Evolutionary conservation across 768 basidiomycete species (phyloP), one percentile per base, ranked within the genome.

Genomic region (Suillus lakei): DNA sequence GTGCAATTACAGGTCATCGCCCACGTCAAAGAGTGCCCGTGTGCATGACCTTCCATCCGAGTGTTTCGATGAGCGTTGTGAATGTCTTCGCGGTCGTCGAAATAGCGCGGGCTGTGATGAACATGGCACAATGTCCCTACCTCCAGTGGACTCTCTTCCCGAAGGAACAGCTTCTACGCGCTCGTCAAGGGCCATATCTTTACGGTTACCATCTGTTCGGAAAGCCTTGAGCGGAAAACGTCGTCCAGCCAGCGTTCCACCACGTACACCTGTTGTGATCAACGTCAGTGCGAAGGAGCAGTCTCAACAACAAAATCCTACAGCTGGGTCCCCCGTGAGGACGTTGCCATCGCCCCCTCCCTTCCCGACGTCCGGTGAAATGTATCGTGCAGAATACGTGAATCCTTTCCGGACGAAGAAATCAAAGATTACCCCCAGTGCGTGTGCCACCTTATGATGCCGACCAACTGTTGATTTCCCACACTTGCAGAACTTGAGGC

Each of bases 401-500:
- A 73, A 66, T 51, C 69, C 66, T 16, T 69, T 73, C 13, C 28
- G 53, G 54, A 56, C 36, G 21, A 75, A 66, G 44, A 66, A 39
- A 34, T 36, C 66, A 8, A 73, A 68, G 48, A 61, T 71, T 21
- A 63, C 63, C 59, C 23, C 56, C 10, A 39, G 58, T 59, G 5
- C 18, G 58, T 59, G 26, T 28, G 18, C 9, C 56, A 18, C 38
- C 18, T 18, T 28, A 32, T 58, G 23, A 5, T 28, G 18, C 18
- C 12, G 26, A 30, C 26, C 1, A 26, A 32, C 4, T 41, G 10
- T 28, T 39, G 21, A 39, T 12, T 5, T 30, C 5, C 16, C 18
- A 28, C 26, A 23, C 18, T 59, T 18, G 26, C 39, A 59, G 39
- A 41, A 41, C 12, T 43, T 13, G 39, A n/a, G 18, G 30, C 67